Base-by-base conservation (phyloP, 371 early-diverging fungal species). In the Mucor plumbeus region DNA sequence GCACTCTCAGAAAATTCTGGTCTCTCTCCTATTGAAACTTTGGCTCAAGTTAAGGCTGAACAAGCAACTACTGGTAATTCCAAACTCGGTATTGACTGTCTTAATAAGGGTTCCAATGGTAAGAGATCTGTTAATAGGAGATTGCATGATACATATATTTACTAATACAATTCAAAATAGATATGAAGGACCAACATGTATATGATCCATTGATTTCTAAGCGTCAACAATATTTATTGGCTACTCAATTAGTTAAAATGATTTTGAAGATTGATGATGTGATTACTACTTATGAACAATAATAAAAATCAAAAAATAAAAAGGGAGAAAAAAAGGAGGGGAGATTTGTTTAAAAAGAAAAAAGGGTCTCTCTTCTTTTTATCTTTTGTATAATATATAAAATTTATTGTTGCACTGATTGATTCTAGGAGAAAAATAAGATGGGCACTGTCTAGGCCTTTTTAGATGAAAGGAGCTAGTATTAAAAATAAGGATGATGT, bases 241-340 rank as follows among this genome's bases (percentile, higher is more conserved):
- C 99, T 21, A 99, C 99, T 53, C 99, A 99, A 86, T 86, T 99
- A 35, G 99, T 99, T 69, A 98, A 97, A 83, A 97, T 96, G 92
- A 96, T 99, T 67, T 86, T 95, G 63, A 96, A 97, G 87, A 96
- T 96, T 76, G 97, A 97, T 79, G 97, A 97, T 87, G 96, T 97
- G 63, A 95, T 95, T 73, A 86, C 87, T 50, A 77, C 76, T 44
- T 65, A 59, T 60, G 70, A 70, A 56, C 50, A 56, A 67, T 62
- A 56, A 56, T 47, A 47, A 61, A 61, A 3, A 26, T 39, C 26
- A 31, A 63, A 54, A 62, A 62, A 62, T 11, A 50, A 58, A 59
- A 19, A 41, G 31, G 39, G 40, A 34, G 21, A 39, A 43, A 39
- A 44, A 61, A 10, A 19, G 17, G 7, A 13, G 7, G 35, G 14